Conservation (phyloP, 2,329 filamentous ascomycete genomes). For the Cladosporium sp. region DNA sequence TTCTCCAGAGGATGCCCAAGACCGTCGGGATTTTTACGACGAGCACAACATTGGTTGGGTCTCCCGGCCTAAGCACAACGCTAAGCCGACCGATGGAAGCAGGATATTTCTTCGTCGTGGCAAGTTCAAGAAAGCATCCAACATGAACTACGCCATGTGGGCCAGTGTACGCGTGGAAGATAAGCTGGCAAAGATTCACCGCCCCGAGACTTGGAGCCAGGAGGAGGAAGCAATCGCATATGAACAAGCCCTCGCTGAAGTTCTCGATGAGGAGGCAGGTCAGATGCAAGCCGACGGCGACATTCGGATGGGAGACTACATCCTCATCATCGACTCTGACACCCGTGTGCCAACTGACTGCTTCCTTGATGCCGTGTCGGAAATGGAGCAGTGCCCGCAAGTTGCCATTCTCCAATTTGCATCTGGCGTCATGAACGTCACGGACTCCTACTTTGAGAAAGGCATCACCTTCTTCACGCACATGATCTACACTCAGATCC, state of each 20-base stretch:
- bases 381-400: constrained; percentile 75
- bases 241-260: constrained; percentile 57
- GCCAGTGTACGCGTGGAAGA: constrained; percentile 64
- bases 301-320: constrained; percentile 80
- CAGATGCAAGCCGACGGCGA: constrained; percentile 79
- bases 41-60: constrained; percentile 49
- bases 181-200: constrained; percentile 54
- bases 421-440: constrained; percentile 74
- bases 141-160: constrained; percentile 67
- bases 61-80: constrained; percentile 46
- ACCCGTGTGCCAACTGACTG: constrained; percentile 74
- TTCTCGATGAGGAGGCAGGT: constrained; percentile 59
- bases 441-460: constrained; percentile 57
- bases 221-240: constrained; percentile 64
- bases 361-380: constrained; percentile 70
- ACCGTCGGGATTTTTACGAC: constrained; percentile 45
- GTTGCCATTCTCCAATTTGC: constrained; percentile 76
- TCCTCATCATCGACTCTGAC: constrained; percentile 72
- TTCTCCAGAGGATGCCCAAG: constrained; percentile 39
- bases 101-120: constrained; percentile 52
- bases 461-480: constrained; percentile 48
- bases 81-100: constrained; percentile 47
- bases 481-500: constrained; percentile 71
- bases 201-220: constrained; percentile 61
- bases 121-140: constrained; percentile 69